Conservation (phyloP, 164 flowering plant genomes). For the Echeveria elegans region DNA sequence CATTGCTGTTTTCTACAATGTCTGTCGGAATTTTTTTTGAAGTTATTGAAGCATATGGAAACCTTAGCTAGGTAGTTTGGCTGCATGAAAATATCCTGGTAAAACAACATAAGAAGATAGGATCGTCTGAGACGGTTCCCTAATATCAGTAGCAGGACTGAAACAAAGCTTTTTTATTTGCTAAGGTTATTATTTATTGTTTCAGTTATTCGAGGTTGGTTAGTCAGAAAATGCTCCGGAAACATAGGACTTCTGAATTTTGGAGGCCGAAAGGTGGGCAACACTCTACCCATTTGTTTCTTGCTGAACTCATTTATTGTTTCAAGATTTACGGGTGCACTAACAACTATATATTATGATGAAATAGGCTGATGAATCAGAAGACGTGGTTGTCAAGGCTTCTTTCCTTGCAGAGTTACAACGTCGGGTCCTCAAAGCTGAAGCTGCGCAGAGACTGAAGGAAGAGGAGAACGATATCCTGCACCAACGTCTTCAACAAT, state of each 20-base stretch:
- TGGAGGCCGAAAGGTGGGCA: slow-evolving; percentile 44
- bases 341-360: not conserved
- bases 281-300: not conserved
- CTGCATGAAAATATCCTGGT: not conserved
- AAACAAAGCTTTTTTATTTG: not conserved
- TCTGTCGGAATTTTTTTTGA: not conserved
- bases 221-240: slow-evolving; percentile 87
- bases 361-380: slow-evolving; percentile 55
- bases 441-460: slow-evolving; percentile 76
- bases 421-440: slow-evolving; percentile 89
- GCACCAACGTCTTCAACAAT: slow-evolving; percentile 82
- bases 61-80: not conserved
- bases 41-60: not conserved
- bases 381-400: slow-evolving; percentile 70
- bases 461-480: slow-evolving; percentile 93
- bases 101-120: not conserved
- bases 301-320: not conserved
- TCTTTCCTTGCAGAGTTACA: slow-evolving; percentile 81
- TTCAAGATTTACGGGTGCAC: too few species aligned
- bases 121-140: not conserved
- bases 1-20: too few species aligned
- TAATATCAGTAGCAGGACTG: too few species aligned
- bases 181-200: not conserved
- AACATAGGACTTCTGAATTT: slow-evolving; percentile 45
- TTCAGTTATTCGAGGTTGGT: slow-evolving; percentile 91